These are phyloP conservation scores for Penicillium italicum DNA, from an alignment of 2,329 filamentous ascomycete genomes.

Conservation along the genomic window DNA sequence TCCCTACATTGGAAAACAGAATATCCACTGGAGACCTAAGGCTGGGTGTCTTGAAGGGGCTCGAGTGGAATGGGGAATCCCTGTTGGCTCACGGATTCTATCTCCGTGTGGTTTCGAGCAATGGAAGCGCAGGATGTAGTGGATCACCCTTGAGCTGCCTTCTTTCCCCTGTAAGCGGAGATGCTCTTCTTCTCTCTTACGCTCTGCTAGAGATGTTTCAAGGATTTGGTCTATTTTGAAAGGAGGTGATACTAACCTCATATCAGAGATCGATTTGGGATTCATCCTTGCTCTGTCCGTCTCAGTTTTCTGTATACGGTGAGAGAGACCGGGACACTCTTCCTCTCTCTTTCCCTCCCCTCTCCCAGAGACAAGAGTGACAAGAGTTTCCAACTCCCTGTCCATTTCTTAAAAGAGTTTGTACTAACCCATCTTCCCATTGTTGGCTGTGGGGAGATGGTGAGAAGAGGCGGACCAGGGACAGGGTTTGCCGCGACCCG, in stretches of 20 bases:
- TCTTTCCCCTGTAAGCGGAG: neutral
- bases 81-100: constrained; percentile 19
- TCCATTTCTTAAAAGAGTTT: too few species aligned
- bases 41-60: neutral
- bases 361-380: neutral
- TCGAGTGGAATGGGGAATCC: constrained; percentile 6
- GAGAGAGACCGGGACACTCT: neutral
- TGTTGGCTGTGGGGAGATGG: neutral
- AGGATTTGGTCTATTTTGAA: neutral
- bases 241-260: neutral
- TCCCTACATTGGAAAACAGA: neutral
- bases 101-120: constrained; percentile 17
- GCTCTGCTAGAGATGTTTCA: neutral
- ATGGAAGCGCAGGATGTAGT: constrained; percentile 7
- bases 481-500: neutral
- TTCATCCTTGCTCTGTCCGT: neutral
- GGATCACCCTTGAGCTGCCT: constrained; percentile 6
- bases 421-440: neutral
- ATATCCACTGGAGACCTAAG: too few species aligned
- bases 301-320: neutral
- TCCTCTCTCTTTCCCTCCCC: neutral
- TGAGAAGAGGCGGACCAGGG: neutral
- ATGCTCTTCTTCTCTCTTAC: neutral
- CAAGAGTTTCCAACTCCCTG: neutral
- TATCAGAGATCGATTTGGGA: neutral